Base-by-base conservation (phyloP, 192 early-diverging fungal species). In the Coemansia sp. region DNA sequence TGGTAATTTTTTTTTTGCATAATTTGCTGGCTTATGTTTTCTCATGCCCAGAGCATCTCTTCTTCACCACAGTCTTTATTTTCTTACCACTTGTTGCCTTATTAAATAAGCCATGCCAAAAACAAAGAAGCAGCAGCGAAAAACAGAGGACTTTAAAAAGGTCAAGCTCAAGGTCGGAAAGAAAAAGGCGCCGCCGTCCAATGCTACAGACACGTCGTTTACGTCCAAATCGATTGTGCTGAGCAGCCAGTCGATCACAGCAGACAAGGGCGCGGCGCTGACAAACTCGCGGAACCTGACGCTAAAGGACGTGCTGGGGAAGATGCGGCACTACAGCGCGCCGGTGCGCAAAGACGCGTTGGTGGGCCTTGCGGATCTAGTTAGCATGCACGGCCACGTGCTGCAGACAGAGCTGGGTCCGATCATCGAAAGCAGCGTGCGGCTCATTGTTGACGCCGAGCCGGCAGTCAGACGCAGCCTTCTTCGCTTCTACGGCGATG, bases 131-230 rank as follows among this genome's bases (percentile, higher is more conserved):
- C 90, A 90, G 71, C 86, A 89, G 76, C 79, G 83, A 14, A 94
- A 94, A 80, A 85, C 87, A 57, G 89, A 91, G 60, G 92, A 94
- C 78, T 92, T 92, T 75, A 89, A 85, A 88, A 96, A 96, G 91
- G 86, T 90, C 66, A 94, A 94, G 78, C 88, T 96, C 14, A 96
- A 96, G 80, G 89, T 96, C 45, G 95, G 95, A 56, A 94, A 95
- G 81, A 91, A 92, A 74, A 92, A 93, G 82, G 87, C 87, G 17
- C 77, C 89, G 14, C 73, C 95, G 15, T 79, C 81, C 28, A 96
- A 88, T 74, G 87, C 88, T 48, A 94, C 94, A 9, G 90, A 94
- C 53, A 91, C 90, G 20, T 92, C 92, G 18, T 94, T 96, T 76
- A 91, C 89, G 38, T 88, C 94, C 1, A 88, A 87, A 79, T 88